phyloP scores from a whole-genome alignment of 1,284 basidiomycete genomes.

The Ganoderma sp. region DNA sequence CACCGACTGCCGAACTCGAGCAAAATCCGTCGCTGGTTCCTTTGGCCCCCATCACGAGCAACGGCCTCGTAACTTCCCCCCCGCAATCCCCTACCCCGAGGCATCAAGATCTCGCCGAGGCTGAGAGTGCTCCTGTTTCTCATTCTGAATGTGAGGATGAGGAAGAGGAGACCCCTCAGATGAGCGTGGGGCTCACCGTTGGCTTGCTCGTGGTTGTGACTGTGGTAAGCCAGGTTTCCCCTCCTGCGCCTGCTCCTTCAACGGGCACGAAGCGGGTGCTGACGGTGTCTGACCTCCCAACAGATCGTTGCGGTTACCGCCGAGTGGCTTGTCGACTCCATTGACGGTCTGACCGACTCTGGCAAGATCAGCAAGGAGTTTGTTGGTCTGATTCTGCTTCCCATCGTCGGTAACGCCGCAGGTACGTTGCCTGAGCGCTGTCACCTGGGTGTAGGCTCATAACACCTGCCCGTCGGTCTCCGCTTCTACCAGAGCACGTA shows the following conservation, averaged over 20 bases:
- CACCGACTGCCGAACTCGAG: background rate
- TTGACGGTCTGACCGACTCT: conserved; percentile 63
- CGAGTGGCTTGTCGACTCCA: conserved; percentile 86
- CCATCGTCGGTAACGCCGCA: conserved; percentile 87
- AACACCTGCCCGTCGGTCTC: background rate
- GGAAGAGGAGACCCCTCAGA: conserved; percentile 55
- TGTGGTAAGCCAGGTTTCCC: conserved; percentile 52
- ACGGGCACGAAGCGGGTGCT: background rate
- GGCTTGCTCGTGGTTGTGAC: conserved; percentile 65
- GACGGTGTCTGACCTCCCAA: background rate
- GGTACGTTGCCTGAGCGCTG: conserved; percentile 46
- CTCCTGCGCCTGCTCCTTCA: background rate
- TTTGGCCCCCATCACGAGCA: conserved; percentile 3
- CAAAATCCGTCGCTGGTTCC: background rate
- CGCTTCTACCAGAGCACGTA: conserved; percentile 65
- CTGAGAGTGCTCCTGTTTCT: conserved; percentile 4
- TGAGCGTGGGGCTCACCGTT: conserved; percentile 60
- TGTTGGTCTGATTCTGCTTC: conserved; percentile 86
- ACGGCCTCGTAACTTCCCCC: background rate
- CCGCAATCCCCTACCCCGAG: background rate
- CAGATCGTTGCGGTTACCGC: conserved; percentile 82
- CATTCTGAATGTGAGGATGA: conserved; percentile 44
- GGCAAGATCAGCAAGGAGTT: conserved; percentile 75
- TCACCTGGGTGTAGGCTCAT: conserved; percentile 4
- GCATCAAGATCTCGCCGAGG: background rate